These are phyloP conservation scores for Carpinus viminea DNA, from an alignment of 306 rosid genomes.

Conservation along the genomic window DNA sequence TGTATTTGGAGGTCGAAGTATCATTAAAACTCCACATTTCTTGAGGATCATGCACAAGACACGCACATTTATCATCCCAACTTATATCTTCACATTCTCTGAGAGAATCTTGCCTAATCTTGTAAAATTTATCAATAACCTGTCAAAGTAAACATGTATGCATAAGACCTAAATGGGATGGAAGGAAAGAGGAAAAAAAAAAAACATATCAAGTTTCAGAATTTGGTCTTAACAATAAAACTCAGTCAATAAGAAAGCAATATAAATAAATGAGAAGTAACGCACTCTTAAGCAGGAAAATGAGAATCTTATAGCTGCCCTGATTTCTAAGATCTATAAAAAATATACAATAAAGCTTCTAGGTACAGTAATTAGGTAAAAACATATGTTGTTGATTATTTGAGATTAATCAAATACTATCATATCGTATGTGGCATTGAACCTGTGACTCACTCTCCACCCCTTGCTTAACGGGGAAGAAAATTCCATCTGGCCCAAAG, in stretches of 20 bases:
- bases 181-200: neutral
- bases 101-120: conserved; percentile 62
- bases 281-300: neutral
- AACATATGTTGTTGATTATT: neutral
- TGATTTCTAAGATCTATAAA: neutral
- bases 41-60: conserved; percentile 76
- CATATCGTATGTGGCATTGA: too few relatives aligned
- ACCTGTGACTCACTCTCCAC: neutral
- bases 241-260: neutral
- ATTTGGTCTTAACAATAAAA: neutral
- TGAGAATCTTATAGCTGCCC: neutral
- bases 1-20: conserved; percentile 70
- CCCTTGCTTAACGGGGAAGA: neutral
- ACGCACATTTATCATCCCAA: conserved; percentile 74
- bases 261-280: neutral
- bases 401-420: neutral
- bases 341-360: neutral
- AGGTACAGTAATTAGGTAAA: neutral
- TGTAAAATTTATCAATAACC: conserved; percentile 76
- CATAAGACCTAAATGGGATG: conserved; percentile 18
- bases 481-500: neutral
- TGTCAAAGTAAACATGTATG: conserved; percentile 39
- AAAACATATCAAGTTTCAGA: neutral
- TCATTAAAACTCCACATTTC: conserved; percentile 85
- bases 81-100: conserved; percentile 47